Conservation (phyloP, 1,139 yeast genomes). For the Arxiozyma telluris region DNA sequence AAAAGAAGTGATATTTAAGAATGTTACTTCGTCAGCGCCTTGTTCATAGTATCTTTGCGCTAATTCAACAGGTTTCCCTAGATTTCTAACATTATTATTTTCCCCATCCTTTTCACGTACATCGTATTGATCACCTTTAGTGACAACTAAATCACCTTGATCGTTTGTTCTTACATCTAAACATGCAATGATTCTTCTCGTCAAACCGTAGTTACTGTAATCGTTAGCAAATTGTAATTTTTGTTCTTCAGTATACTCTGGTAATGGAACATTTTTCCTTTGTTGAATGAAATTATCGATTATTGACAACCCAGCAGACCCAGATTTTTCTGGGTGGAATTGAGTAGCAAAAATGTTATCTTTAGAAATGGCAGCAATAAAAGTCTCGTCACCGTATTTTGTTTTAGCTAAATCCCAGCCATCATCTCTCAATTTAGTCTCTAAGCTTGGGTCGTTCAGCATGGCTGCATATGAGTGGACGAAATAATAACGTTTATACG, state of each 20-base stretch:
- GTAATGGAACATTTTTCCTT: conserved; percentile 25
- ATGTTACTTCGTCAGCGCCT: conserved; percentile 96
- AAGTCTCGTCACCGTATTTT: conserved; percentile 67
- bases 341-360: conserved; percentile 88
- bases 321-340: conserved; percentile 96
- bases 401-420: conserved; percentile 81
- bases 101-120: conserved; percentile 64
- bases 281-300: conserved; percentile 63
- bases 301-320: conserved; percentile 74
- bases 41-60: conserved; percentile 84
- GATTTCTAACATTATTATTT: conserved; percentile 59
- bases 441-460: conserved; percentile 32
- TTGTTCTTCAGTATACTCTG: conserved; percentile 17
- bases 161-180: conserved; percentile 94
- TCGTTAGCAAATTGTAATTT: conserved; percentile 32
- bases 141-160: conserved; percentile 87
- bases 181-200: conserved; percentile 90
- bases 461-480: conserved; percentile 90
- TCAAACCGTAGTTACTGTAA: conserved; percentile 56
- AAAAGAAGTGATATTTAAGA: conserved; percentile 88
- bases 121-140: conserved; percentile 96
- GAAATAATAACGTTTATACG: conserved; percentile 69
- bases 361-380: conserved; percentile 73
- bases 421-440: conserved; percentile 28
- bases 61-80: conserved; percentile 91